Conservation (phyloP, 768 basidiomycete genomes). For the Macrocybe gigantea region DNA sequence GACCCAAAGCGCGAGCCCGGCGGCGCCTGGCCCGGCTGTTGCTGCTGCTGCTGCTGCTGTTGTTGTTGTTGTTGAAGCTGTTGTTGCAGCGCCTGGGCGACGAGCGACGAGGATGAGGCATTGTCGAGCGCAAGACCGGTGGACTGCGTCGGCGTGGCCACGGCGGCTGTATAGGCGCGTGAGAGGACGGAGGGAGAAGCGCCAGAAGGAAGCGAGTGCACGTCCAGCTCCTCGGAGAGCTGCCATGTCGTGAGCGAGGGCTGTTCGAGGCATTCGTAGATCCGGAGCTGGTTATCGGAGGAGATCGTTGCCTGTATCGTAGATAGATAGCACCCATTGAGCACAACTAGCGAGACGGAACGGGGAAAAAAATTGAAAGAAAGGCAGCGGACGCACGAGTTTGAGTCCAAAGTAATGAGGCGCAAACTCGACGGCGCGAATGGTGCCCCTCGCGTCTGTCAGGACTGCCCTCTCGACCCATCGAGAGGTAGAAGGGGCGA, state of each 20-base stretch:
- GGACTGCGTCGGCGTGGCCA: conserved; percentile 65
- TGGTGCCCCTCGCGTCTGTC: conserved; percentile 80
- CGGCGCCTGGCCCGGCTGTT: conserved; percentile 5
- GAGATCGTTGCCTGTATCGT: conserved; percentile 60
- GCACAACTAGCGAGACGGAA: background rate
- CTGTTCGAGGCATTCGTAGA: conserved; percentile 88
- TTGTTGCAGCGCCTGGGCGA: conserved; percentile 62
- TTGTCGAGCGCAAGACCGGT: conserved; percentile 48
- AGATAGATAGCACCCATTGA: background rate
- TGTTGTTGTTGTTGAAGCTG: conserved; percentile 26
- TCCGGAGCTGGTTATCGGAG: conserved; percentile 79
- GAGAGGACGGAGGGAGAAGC: conserved; percentile 18
- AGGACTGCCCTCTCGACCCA: conserved; percentile 76
- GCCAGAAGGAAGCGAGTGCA: conserved; percentile 42
- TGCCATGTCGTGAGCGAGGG: conserved; percentile 71
- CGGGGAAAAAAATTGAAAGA: no score
- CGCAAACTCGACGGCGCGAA: conserved; percentile 82
- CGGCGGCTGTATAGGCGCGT: conserved; percentile 48
- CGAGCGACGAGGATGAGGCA: conserved; percentile 51
- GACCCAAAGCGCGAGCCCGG: background rate
- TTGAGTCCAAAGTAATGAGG: conserved; percentile 87
- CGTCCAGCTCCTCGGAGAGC: conserved; percentile 71
- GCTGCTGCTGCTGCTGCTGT: conserved; percentile 8
- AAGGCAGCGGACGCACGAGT: conserved; percentile 44
- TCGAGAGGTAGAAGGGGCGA: conserved; percentile 30